A percentile compares a stretch with the other conserved stretches of the same genome.
These are phyloP conservation scores for Didymella segeticola DNA, from an alignment of 2,329 filamentous ascomycete genomes.

Conservation along the genomic window DNA sequence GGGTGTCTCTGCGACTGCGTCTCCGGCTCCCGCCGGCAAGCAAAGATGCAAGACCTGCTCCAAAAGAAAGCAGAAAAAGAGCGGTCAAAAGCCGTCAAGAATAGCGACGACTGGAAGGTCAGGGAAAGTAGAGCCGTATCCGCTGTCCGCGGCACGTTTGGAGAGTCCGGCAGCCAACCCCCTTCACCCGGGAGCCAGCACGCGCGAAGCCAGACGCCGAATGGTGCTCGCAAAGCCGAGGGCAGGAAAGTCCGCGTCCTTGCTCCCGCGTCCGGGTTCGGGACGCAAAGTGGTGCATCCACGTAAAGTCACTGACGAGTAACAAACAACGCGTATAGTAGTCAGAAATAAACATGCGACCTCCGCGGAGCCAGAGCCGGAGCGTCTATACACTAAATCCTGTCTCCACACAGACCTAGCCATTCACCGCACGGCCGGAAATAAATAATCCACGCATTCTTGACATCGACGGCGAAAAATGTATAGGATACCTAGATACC, in stretches of 20 bases:
- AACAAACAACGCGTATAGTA: too few species aligned
- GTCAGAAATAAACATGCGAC: too few species aligned
- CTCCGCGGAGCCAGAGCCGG: too few species aligned
- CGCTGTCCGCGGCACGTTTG: slow-evolving; percentile 45
- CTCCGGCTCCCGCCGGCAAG: slow-evolving; percentile 52
- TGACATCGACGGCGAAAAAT: background rate
- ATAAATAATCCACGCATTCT: background rate
- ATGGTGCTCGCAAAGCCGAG: slow-evolving; percentile 28
- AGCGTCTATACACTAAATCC: too few species aligned
- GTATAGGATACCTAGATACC: background rate
- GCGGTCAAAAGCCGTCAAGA: slow-evolving; percentile 42
- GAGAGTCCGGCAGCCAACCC: slow-evolving; percentile 21
- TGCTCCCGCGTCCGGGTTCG: slow-evolving; percentile 21
- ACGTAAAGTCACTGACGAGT: background rate
- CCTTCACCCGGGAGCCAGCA: slow-evolving; percentile 20
- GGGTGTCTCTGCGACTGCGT: slow-evolving; percentile 68
- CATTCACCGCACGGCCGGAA: too few species aligned
- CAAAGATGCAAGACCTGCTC: slow-evolving; percentile 39
- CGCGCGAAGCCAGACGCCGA: slow-evolving; percentile 15
- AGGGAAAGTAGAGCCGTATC: slow-evolving; percentile 53
- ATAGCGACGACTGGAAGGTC: slow-evolving; percentile 53
- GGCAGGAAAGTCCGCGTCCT: slow-evolving; percentile 42
- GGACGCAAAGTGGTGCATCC: slow-evolving; percentile 11
- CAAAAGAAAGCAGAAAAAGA: slow-evolving; percentile 45
- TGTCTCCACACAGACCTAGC: too few species aligned